Evolutionary conservation across 1,284 basidiomycete genomes (phyloP).

Genomic region (Ustilago bromivora): DNA sequence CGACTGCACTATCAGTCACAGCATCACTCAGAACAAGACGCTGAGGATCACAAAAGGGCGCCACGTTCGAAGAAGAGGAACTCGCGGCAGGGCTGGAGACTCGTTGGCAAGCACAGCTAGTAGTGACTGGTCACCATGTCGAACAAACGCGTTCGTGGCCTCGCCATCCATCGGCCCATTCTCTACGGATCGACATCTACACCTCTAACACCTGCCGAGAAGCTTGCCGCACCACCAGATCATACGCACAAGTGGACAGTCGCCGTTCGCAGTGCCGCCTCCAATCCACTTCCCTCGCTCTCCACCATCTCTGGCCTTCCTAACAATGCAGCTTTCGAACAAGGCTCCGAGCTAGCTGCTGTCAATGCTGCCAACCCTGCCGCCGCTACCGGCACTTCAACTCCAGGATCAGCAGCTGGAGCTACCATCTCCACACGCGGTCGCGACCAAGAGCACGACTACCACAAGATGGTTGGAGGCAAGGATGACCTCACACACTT

Average conservation of each 20-base stretch:
- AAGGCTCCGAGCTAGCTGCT: constrained; percentile 40
- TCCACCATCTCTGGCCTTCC: constrained; percentile 36
- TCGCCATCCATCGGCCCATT: constrained; percentile 88
- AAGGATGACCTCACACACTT: constrained; percentile 69
- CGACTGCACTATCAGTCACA: not conserved
- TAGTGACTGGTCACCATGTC: constrained; percentile 27
- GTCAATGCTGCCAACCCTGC: constrained; percentile 19
- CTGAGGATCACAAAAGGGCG: too few relatives aligned
- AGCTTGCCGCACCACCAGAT: constrained; percentile 74
- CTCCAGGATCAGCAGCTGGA: constrained; percentile 11
- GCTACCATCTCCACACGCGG: constrained; percentile 59
- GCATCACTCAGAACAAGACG: not conserved
- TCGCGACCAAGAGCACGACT: constrained; percentile 62
- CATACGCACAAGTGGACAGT: constrained; percentile 99
- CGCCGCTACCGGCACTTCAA: not conserved
- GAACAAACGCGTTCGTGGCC: constrained; percentile 72
- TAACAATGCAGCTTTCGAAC: constrained; percentile 27
- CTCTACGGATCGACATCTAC: constrained; percentile 96
- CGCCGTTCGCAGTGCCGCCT: constrained; percentile 79
- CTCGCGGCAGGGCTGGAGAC: not conserved
- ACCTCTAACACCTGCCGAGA: constrained; percentile 82
- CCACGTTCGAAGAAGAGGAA: not conserved
- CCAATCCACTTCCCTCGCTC: constrained; percentile 70
- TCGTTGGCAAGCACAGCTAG: not conserved
- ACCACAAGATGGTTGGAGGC: constrained; percentile 67